Percentiles rank a stretch among this genome's conserved stretches.
Evolutionary conservation across 345 rosid genomes (phyloP).

Genomic region (Populus pruinosa): DNA sequence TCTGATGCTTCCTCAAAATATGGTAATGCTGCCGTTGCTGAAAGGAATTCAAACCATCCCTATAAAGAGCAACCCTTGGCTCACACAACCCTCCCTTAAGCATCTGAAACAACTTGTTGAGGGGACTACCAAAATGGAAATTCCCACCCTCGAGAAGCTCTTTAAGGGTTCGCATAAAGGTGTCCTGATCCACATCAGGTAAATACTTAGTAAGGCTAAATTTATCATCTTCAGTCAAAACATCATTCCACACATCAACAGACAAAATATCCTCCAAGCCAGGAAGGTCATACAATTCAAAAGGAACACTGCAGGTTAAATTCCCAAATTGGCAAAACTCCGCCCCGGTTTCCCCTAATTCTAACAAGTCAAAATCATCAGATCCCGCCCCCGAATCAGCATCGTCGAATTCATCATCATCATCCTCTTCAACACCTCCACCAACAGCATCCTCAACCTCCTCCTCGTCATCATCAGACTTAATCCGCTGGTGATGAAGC

Average conservation of each 20-base stretch:
- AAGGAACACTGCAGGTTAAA: conserved; percentile 77
- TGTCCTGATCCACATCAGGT: conserved; percentile 80
- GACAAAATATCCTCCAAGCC: conserved; percentile 73
- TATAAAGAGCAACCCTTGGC: conserved; percentile 86
- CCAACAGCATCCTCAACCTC: not conserved
- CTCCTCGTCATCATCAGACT: conserved; percentile 45
- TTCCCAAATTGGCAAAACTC: conserved; percentile 89
- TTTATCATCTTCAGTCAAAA: conserved; percentile 77
- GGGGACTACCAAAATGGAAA: conserved; percentile 88
- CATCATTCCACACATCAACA: conserved; percentile 92
- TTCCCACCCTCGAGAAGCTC: conserved; percentile 71
- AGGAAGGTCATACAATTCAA: conserved; percentile 81
- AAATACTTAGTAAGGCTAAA: conserved; percentile 61
- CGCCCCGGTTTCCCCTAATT: conserved; percentile 79
- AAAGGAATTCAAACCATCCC: conserved; percentile 70
- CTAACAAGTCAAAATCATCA: conserved; percentile 91
- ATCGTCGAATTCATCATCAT: conserved; percentile 74
- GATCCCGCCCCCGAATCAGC: conserved; percentile 98
- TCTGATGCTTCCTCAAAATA: conserved; percentile 77
- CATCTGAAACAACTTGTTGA: conserved; percentile 77
- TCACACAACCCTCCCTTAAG: conserved; percentile 92
- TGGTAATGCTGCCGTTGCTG: conserved; percentile 74
- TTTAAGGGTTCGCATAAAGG: conserved; percentile 60
- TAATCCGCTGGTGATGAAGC: conserved; percentile 48
- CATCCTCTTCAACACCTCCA: conserved; percentile 13